Evolutionary conservation across 257 asterid genomes (phyloP), one percentile per base, ranked within the genome.

Genomic region (Handroanthus guayacan): DNA sequence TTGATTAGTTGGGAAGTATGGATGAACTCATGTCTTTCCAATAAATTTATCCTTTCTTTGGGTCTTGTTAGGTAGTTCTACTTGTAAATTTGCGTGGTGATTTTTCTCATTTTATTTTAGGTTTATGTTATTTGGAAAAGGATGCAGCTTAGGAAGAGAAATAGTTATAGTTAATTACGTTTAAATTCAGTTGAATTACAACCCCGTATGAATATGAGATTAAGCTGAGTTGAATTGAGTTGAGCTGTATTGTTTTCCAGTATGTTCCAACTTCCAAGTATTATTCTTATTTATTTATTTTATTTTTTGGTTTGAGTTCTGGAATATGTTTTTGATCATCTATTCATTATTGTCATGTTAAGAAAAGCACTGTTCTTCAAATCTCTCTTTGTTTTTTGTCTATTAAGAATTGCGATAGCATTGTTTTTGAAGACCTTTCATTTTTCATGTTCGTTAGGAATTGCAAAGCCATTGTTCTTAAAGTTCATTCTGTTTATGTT

Each of bases 331-430:
- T 56, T 10, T 34, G 16, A n/a, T 68, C 62, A 66, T 47, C 54
- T 71, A 2, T 51, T 54, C 62, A 50, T 41, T 58, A n/a, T 16
- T 31, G 64, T 18, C 9, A 60, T 17, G 45, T 9, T 44, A 12
- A 45, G 37, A 13, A 37, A 62, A 39, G 6, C 70, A 39, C 16
- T 6, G 7, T 6, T 37, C 39, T 12, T 56, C 4, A 34, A 12
- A 52, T 16, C 31, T 41, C 50, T 48, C 45, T 67, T 43, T 62
- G 45, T 51, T 43, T 60, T 64, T 18, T 38, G 39, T 73, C 76
- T 50, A 50, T 47, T 61, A 94, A 97, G 98, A 94, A 86, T 74
- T 94, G 85, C 98, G 87, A 62, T 73, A 54, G 81, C 69, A 47
- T 25, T 6, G 6, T 5, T 36, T 44, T 11, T 55, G 5, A 31